These are phyloP conservation scores for Aspergillus hancockii DNA, from an alignment of 495 filamentous ascomycete species.

Conservation along the genomic window DNA sequence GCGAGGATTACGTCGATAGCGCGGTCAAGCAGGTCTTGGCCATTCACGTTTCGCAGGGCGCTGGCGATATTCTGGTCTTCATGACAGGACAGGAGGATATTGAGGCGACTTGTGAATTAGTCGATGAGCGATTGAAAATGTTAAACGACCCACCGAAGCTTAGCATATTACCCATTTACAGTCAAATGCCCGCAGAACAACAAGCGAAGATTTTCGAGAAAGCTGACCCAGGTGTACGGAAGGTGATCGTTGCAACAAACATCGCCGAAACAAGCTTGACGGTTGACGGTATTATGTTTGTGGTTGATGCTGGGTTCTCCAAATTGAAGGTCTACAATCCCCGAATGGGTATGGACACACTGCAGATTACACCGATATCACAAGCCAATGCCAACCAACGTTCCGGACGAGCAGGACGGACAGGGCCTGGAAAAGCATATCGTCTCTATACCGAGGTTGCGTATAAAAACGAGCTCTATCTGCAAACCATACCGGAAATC, in stretches of 20 bases:
- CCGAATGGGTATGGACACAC: constrained; percentile 97
- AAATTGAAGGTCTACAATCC: constrained; percentile 99
- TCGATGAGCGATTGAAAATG: constrained; percentile 84
- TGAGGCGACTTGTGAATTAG: constrained; percentile 90
- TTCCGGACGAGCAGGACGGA: constrained; percentile 90
- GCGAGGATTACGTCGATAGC: constrained; percentile 96
- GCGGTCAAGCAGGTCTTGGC: constrained; percentile 95
- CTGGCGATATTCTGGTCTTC: constrained; percentile 95
- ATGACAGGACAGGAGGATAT: constrained; percentile 99
- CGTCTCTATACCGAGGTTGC: constrained; percentile 93
- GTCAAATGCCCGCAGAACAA: constrained; percentile 97
- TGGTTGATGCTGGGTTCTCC: constrained; percentile 93
- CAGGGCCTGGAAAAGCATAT: constrained; percentile 93
- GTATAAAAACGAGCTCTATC: constrained; percentile 95
- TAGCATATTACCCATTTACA: constrained; percentile 96
- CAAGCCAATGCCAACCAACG: constrained; percentile 95
- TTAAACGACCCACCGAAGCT: constrained; percentile 95
- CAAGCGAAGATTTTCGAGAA: constrained; percentile 97
- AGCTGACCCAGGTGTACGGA: constrained; percentile 85
- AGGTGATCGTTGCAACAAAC: constrained; percentile 98
- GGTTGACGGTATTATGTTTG: constrained; percentile 99
- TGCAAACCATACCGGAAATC: constrained; percentile 97
- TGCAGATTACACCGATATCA: constrained; percentile 97
- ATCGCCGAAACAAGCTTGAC: constrained; percentile 98
- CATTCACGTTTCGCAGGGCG: constrained; percentile 92